Base-by-base conservation (phyloP, 2,329 filamentous ascomycete species). In the Bisporella sp. region DNA sequence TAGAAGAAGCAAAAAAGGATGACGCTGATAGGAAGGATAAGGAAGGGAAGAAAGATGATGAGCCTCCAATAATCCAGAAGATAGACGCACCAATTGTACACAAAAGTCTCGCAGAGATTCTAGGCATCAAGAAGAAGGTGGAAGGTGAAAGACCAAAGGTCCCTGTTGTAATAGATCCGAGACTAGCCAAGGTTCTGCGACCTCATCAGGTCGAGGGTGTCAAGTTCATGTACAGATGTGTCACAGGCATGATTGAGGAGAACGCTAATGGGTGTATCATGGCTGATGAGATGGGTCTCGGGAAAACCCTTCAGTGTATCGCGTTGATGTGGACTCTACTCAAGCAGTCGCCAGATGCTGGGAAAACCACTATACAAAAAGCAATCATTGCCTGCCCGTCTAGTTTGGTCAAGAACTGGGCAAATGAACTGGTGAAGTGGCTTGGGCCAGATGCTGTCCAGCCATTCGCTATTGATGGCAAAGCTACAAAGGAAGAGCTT, bases 161-260 rank as follows among this genome's bases (percentile, higher is more conserved):
- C n/a, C 91, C 93, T 0, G 93, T 99, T 11, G 93, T 99, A 39
- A 96, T 99, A 56, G 93, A 99, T 65, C 93, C 93, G 4, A 82
- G 78, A 57, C 75, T 99, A 31, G 79, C 89, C 40, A 96, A 96
- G 68, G 87, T 96, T 45, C 73, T 99, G 46, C 85, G 93, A 45
- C 93, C 93, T 2, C 93, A 99, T 84, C 93, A 99, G 69, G 86
- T 99, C 37, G 93, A 97, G 66, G 93, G 93, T 63, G 93, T 99
- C 56, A 96, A 93, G 72, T 99, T 99, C 68, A 83, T 99, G 76
- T 99, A 97, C 69, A 81, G 82, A 58, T 95, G 89, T 63, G 90
- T 93, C 5, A 97, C 92, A 1, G 93, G 93, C n/a, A 78, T 97
- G 76, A 87, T 97, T 50, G 93, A 97, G 61, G 79, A 86, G 37